Base-by-base conservation (phyloP, 2,329 filamentous ascomycete species). In the Fusarium scirpi region DNA sequence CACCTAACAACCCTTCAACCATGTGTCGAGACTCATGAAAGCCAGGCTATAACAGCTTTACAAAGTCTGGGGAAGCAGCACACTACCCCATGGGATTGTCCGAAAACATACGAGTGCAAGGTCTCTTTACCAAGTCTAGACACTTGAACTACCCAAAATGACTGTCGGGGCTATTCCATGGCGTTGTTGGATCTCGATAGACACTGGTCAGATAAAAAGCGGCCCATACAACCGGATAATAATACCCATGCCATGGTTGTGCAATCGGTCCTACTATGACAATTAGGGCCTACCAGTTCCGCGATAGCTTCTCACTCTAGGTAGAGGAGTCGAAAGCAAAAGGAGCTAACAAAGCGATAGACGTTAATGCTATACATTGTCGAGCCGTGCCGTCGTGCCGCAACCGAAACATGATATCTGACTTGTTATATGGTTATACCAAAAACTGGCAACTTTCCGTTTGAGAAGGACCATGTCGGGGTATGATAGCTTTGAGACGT, bases 191-290 rank as follows among this genome's bases (percentile, higher is more conserved):
- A 57, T 55, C 32, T 29, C 20, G 40, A 61, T 38, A 53, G 30
- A 41, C 46, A 62, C 27, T 48, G 51, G 52, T 52, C 44, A 27
- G 49, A 40, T 34, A 15, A 34, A 30, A 62, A 44, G 40, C 27
- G 30, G 41, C 29, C 38, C 38, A 45, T 51, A 44, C 40, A 38
- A 47, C 34, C 45, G 54, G 60, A 44, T 56, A 57, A 57, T 30
- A 24, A 47, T 55, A 53, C 41, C 49, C 51, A 51, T 65, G 58
- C 18, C 34, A 18, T 12, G 24, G 34, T 13, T 47, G 38, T 54
- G 58, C 45, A 71, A 61, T 70, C 58, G 63, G 67, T 69, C 67
- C 63, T 70, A 64, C 48, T 38, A n/a, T 38, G 34, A 49, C 30
- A 27, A 44, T 40, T 56, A 51, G 46, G 56, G 56, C 54, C 57